phyloP scores from a whole-genome alignment of 768 basidiomycete genomes.

The Rhizopogon rudus region DNA sequence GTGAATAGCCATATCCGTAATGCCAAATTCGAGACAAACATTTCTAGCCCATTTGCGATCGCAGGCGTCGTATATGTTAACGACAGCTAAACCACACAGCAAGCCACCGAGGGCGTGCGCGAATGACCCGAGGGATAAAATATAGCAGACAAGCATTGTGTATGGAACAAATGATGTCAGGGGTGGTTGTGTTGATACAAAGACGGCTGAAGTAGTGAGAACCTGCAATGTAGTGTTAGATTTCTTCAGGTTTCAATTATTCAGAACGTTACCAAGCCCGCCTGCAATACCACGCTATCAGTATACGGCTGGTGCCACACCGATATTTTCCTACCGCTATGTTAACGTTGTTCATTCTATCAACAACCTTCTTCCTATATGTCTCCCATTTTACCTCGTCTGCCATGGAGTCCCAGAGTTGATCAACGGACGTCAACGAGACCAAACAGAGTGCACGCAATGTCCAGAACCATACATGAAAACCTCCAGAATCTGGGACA shows the following conservation, averaged over 20 bases:
- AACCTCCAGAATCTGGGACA: no score
- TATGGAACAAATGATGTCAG: neutral
- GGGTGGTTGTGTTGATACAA: neutral
- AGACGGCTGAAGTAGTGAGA: neutral
- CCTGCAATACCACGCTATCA: neutral
- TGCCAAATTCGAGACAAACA: neutral
- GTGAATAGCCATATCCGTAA: neutral
- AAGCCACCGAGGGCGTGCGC: conserved; percentile 1
- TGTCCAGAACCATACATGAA: no score
- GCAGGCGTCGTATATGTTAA: neutral
- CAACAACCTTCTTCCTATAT: neutral
- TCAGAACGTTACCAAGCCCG: neutral
- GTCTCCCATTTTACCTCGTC: neutral
- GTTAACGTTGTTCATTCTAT: neutral
- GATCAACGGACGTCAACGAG: neutral
- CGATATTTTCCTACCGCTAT: neutral
- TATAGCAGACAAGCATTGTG: neutral
- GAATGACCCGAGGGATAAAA: conserved; percentile 1
- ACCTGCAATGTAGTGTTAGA: neutral
- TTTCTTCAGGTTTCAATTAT: neutral
- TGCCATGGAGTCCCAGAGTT: neutral
- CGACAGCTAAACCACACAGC: neutral
- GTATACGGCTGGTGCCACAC: neutral
- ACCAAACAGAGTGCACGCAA: neutral
- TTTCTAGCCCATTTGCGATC: neutral